Conservation (phyloP, 208 protist genomes). For the Leptomonas pyrrhocoris region DNA sequence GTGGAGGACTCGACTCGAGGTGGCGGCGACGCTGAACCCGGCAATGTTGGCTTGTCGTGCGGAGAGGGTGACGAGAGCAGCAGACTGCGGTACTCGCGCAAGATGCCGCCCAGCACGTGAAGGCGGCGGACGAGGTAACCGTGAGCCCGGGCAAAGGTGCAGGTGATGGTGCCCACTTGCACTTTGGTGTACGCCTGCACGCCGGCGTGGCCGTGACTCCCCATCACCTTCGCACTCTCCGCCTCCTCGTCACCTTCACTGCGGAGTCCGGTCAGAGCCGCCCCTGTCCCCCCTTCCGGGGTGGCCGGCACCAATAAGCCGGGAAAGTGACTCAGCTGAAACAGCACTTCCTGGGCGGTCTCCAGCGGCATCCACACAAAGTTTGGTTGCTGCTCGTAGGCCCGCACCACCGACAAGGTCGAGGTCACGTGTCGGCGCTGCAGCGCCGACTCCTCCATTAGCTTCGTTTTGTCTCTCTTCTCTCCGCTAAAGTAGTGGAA, state of each 20-base stretch:
- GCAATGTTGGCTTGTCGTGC: not conserved
- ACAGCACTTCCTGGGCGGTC: conserved; percentile 76
- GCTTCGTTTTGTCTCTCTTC: conserved; percentile 20
- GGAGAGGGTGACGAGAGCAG: conserved; percentile 7
- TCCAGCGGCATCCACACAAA: conserved; percentile 85
- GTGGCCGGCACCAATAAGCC: conserved; percentile 25
- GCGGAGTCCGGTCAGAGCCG: no score
- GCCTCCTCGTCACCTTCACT: conserved; percentile 8
- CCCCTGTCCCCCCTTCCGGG: not conserved
- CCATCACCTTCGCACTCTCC: conserved; percentile 31
- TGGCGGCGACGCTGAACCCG: conserved; percentile 1
- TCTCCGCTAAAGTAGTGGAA: conserved; percentile 62
- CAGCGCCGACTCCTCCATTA: conserved; percentile 34
- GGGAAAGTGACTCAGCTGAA: conserved; percentile 44
- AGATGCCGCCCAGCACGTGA: conserved; percentile 68
- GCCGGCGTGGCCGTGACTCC: conserved; percentile 20
- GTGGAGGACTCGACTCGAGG: not conserved
- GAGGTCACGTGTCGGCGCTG: conserved; percentile 58
- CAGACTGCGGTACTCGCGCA: conserved; percentile 52
- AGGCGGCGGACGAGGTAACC: conserved; percentile 72
- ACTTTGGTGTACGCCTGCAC: conserved; percentile 16
- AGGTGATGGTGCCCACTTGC: conserved; percentile 15
- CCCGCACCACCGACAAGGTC: conserved; percentile 59
- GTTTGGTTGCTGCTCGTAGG: conserved; percentile 64
- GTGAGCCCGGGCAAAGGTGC: conserved; percentile 36